Evolutionary conservation across 2,329 filamentous ascomycete species (phyloP), one percentile per base, ranked within the genome.

Genomic region (Stagonosporopsis cucurbitacearum): DNA sequence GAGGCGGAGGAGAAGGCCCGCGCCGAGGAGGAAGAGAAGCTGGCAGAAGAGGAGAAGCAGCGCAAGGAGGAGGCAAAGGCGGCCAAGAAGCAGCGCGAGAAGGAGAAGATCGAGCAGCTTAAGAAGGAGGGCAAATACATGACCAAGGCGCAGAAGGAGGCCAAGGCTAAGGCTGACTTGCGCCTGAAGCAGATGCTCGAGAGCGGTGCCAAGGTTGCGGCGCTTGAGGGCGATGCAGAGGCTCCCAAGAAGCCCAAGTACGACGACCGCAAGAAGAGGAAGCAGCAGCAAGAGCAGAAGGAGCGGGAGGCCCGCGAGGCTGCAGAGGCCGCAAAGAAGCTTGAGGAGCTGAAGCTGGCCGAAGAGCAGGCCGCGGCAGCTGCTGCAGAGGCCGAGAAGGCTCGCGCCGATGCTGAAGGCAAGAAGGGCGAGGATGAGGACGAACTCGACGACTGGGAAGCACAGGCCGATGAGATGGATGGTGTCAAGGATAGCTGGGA

Each of bases 401-500:
- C 69, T 19, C 61, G 58, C n/a, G 65, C 86, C 68, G 82, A 84
- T 46, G 83, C 81, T 15, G 79, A 83, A 46, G 88, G 85, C 44
- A 87, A 86, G 73, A 82, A 84, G 57, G 82, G 79, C n/a, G 80
- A 83, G 36, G 88, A 79, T n/a, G 80, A 83, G 36, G 88, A 89
- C 23, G 88, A 90, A 15, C 73, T 82, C 17, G 85, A 96, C 32
- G 92, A 96, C 75, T 96, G 93, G 93, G 92, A 97, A 76, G 86
- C 88, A 26, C 88, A 91, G 45, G 90, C 88, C 23, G 90, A 90
- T 43, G 86, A 73, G 39, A 86, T 90, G 23, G 88, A 89, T 15
- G 88, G 89, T 57, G 84, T 96, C 69, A 97, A 97, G 78, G 94
- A 97, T 64, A 94, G 89, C 80, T 98, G 94, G 94, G 94, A 98